phyloP scores from a whole-genome alignment of 2,329 filamentous ascomycete genomes.

The Curvularia verruculosa region DNA sequence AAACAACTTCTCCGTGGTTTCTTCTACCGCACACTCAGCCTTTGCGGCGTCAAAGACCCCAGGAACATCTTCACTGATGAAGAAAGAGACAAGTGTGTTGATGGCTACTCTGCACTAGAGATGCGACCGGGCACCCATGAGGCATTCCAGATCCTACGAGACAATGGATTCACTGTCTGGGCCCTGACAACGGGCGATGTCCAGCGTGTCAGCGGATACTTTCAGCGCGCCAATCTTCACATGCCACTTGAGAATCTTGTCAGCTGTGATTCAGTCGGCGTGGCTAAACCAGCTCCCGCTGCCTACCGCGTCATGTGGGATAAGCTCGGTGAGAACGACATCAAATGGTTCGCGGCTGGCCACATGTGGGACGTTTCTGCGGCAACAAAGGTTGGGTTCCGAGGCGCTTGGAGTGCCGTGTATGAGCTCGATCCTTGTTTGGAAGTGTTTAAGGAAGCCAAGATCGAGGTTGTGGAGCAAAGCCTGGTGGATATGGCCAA shows the following conservation, averaged over 20 bases:
- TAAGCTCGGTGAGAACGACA: constrained; percentile 49
- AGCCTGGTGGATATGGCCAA: constrained; percentile 15
- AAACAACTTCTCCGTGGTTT: constrained; percentile 14
- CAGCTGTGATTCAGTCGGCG: constrained; percentile 56
- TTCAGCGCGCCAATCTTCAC: constrained; percentile 55
- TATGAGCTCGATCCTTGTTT: constrained; percentile 18
- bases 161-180: constrained; percentile 19
- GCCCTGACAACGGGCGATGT: constrained; percentile 18
- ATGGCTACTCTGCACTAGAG: constrained; percentile 14
- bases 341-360: constrained; percentile 64
- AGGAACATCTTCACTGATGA: constrained; percentile 10
- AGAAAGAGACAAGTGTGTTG: constrained; percentile 17
- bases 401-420: constrained; percentile 19
- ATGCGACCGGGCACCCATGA: constrained; percentile 10
- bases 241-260: constrained; percentile 61
- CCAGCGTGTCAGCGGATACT: constrained; percentile 57
- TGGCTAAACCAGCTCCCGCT: constrained; percentile 58
- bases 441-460: constrained; percentile 15
- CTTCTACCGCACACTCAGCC: constrained; percentile 19
- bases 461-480: constrained; percentile 15
- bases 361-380: constrained; percentile 66
- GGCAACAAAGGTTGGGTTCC: constrained; percentile 55
- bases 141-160: constrained; percentile 14
- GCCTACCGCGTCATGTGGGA: constrained; percentile 56
- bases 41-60: constrained; percentile 14